Evolutionary conservation across 805 yeast genomes (phyloP).

Genomic region (Candida boidinii): DNA sequence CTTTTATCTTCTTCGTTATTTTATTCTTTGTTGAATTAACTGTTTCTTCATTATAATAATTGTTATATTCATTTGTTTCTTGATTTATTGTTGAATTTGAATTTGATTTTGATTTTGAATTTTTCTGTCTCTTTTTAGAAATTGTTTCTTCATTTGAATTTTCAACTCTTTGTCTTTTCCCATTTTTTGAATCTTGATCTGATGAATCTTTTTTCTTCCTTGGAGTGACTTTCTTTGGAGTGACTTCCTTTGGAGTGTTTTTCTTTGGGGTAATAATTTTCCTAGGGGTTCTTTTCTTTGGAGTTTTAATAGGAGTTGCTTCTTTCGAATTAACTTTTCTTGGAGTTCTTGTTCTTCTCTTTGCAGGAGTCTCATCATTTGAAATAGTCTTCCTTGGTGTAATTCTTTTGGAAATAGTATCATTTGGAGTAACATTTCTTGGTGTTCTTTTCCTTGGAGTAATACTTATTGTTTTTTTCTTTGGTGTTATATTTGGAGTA

Average conservation of each 20-base stretch:
- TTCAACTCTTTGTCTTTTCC: no score
- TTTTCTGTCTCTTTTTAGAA: no score
- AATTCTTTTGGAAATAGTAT: not conserved
- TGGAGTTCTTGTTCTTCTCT: constrained; percentile 3
- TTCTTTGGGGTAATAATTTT: constrained; percentile 1
- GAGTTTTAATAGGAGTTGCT: not conserved
- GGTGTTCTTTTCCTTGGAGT: constrained; percentile 1
- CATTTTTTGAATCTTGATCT: not conserved
- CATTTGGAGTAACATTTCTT: not conserved
- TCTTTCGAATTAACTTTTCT: not conserved
- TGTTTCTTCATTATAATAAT: no score
- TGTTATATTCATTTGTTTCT: no score
- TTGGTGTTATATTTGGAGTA: no score
- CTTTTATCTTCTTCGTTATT: no score
- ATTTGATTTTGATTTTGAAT: no score
- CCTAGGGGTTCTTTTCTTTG: constrained; percentile 2
- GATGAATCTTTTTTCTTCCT: not conserved
- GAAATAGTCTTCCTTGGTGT: constrained; percentile 1
- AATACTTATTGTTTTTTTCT: not conserved
- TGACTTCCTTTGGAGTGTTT: constrained; percentile 1
- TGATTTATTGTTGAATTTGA: no score
- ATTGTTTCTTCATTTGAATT: no score
- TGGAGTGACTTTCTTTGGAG: not conserved
- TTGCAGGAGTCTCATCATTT: constrained; percentile 1
- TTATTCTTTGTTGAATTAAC: no score